These are phyloP conservation scores for Mucor piriformis DNA, from an alignment of 371 early-diverging fungal genomes.

Conservation along the genomic window DNA sequence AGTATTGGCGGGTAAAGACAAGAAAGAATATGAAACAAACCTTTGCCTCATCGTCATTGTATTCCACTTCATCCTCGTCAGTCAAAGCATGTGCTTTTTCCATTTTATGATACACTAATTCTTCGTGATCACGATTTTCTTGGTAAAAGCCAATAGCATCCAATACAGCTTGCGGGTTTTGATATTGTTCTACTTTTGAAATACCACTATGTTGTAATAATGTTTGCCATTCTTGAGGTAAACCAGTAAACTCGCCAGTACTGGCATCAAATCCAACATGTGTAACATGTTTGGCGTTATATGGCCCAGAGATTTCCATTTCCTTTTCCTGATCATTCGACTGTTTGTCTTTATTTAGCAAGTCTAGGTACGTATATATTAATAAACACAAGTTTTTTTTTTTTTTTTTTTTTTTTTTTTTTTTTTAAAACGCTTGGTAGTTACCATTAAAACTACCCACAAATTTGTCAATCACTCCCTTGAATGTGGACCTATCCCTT, in stretches of 20 bases:
- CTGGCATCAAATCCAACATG: constrained; percentile 92
- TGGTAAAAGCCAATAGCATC: constrained; percentile 95
- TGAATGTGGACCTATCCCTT: constrained; percentile 58
- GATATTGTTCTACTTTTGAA: constrained; percentile 91
- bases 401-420: not conserved
- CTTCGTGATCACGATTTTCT: constrained; percentile 65
- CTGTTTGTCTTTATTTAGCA: constrained; percentile 58
- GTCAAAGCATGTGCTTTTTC: constrained; percentile 56
- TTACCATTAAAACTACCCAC: constrained; percentile 63
- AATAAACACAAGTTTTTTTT: not conserved
- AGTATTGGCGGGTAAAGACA: not conserved
- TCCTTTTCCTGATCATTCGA: constrained; percentile 60
- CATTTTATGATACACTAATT: constrained; percentile 91
- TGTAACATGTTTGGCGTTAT: constrained; percentile 94
- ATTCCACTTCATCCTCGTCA: constrained; percentile 14
- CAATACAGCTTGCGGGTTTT: constrained; percentile 94
- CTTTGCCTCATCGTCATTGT: not conserved
- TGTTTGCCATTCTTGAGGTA: constrained; percentile 94
- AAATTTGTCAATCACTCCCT: constrained; percentile 71
- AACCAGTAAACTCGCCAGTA: constrained; percentile 93
- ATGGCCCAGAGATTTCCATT: constrained; percentile 93
- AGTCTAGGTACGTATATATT: constrained; percentile 39
- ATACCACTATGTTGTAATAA: constrained; percentile 93
- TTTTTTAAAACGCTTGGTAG: not conserved
- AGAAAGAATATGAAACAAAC: not conserved